Conservation (phyloP, 768 basidiomycete genomes). For the Favolaschia claudopus region DNA sequence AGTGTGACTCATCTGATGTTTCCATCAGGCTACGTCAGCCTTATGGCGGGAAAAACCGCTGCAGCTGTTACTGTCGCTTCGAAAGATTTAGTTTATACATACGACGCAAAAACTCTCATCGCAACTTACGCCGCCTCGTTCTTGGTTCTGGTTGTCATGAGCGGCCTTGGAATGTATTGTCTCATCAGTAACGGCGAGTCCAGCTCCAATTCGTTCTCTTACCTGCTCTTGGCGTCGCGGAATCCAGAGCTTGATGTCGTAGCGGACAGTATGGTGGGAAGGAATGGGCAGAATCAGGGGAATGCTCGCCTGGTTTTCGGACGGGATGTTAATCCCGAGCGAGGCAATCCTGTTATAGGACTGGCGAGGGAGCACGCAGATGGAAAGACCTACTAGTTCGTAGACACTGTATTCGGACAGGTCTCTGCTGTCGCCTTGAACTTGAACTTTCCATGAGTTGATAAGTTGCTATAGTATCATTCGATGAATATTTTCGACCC, state of each 20-base stretch:
- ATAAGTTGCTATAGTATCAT: too few relatives aligned
- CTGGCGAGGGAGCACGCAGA: too few relatives aligned
- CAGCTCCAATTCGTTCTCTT: conserved; percentile 5
- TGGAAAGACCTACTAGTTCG: too few relatives aligned
- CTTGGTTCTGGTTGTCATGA: background rate
- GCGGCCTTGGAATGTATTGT: background rate
- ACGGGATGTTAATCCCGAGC: too few relatives aligned
- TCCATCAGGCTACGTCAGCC: conserved; percentile 6
- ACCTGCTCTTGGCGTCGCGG: conserved; percentile 9
- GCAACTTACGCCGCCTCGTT: background rate
- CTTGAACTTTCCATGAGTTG: too few relatives aligned
- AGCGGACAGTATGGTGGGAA: conserved; percentile 1
- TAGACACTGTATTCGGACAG: too few relatives aligned
- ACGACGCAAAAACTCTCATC: conserved; percentile 7
- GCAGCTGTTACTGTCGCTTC: conserved; percentile 5
- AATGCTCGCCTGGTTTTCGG: too few relatives aligned
- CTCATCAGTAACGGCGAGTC: conserved; percentile 10
- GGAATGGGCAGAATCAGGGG: too few relatives aligned
- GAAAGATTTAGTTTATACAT: background rate
- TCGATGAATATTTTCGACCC: too few relatives aligned
- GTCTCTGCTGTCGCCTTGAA: too few relatives aligned
- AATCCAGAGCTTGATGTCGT: conserved; percentile 10
- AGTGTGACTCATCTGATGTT: background rate
- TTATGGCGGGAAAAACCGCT: background rate
- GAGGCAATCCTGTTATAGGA: too few relatives aligned